Base-by-base conservation (phyloP, 140 eudicot species). In the Flaveria floridana region DNA sequence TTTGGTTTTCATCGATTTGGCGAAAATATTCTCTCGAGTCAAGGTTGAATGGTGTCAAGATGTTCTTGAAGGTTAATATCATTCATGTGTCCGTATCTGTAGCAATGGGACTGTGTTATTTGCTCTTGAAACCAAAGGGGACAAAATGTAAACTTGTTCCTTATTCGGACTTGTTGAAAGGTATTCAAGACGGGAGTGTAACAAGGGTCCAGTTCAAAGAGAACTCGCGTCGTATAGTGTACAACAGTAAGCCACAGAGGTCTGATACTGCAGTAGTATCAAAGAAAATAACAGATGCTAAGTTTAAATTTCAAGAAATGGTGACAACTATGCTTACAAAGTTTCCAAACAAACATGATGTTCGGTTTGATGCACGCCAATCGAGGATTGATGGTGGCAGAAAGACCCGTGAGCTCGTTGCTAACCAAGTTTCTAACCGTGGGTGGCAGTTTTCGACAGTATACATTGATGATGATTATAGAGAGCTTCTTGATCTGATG, bases 371-470 rank as follows among this genome's bases (percentile, higher is more conserved):
- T 10, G n/a, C 44, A 21, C 19, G 26, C 63, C 44, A 7, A 59
- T 66, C 50, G 25, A 57, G 25, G 41, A 42, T 18, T 65, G 71
- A 67, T 15, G 63, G 4, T 7, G 70, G 72, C 58, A 44, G 15
- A 51, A 68, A 58, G 16, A 67, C 42, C 42, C 71, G 23, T 6
- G 80, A 78, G 47, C 47, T 41, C 3, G 64, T 70, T 65, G 51
- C 56, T 53, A 52, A 26, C 63, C 78, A 53, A 81, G 69, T 26
- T 46, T 68, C 74, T 51, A 55, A 3, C 19, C 68, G 41, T 39
- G 76, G 86, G 51, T 82, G 86, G 86, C 79, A 81, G n/a, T 81
- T 69, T 76, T 82, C 83, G 8, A 82, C 86, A 2, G 51, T 47
- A 50, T 78, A 65, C 6, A 61, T 78, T 2, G 86, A 82, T 68